Evolutionary conservation across 176 grass and related monocot genomes (phyloP).

Genomic region (Oryza glumipatula): DNA sequence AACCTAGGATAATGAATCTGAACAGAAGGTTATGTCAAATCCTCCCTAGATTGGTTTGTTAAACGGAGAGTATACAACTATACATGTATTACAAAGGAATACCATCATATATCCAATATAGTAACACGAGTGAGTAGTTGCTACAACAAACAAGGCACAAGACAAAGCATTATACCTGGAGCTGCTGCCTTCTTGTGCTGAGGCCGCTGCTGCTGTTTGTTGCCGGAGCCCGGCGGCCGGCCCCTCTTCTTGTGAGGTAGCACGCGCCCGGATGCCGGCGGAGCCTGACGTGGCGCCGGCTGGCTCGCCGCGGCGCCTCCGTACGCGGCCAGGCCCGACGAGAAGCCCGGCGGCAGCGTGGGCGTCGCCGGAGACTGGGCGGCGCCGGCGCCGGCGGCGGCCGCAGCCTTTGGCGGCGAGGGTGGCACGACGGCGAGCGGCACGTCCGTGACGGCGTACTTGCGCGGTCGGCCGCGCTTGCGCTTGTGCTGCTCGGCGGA

Average conservation of each 20-base stretch:
- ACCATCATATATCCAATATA: background rate
- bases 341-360: constrained; percentile 27
- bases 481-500: constrained; percentile 41
- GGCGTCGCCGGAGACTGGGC: background rate
- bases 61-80: background rate
- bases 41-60: too few relatives aligned
- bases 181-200: constrained; percentile 26
- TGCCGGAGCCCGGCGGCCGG: constrained; percentile 39
- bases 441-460: constrained; percentile 41
- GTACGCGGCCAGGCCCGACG: background rate
- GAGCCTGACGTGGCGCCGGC: background rate
- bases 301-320: constrained; percentile 4
- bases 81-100: constrained; percentile 28
- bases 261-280: background rate
- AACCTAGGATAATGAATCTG: too few relatives aligned
- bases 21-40: too few relatives aligned
- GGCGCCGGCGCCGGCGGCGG: background rate
- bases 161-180: constrained; percentile 46
- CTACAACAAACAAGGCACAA: background rate
- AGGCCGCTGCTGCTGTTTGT: constrained; percentile 31
- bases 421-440: constrained; percentile 33
- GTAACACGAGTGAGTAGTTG: background rate
- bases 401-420: background rate
- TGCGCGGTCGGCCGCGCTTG: constrained; percentile 66
- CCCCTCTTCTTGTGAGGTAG: constrained; percentile 35